These are phyloP conservation scores for Epichloe uncinata DNA, from an alignment of 2,329 filamentous ascomycete species.

Conservation along the genomic window DNA sequence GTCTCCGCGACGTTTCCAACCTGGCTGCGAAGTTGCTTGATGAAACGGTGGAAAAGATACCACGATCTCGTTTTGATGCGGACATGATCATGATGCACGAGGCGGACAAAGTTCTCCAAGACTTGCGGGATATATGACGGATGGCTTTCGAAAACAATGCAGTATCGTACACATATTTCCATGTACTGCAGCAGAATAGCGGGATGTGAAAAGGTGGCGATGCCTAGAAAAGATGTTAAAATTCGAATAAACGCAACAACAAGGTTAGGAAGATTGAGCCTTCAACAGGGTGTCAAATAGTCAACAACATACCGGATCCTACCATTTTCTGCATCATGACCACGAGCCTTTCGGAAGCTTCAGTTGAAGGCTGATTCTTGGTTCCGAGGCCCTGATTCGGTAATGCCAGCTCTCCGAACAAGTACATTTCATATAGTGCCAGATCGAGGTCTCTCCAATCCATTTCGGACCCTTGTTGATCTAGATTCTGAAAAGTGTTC, in stretches of 20 bases:
- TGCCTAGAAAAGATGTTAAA: constrained; percentile 36
- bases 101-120: constrained; percentile 78
- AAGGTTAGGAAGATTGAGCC: background rate
- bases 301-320: constrained; percentile 55
- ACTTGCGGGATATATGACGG: constrained; percentile 70
- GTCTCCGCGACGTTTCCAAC: constrained; percentile 84
- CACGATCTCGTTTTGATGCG: constrained; percentile 85
- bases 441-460: constrained; percentile 94
- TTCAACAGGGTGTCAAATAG: background rate
- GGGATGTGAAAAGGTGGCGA: constrained; percentile 76
- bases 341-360: constrained; percentile 68
- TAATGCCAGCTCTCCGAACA: constrained; percentile 90
- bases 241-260: background rate
- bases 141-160: constrained; percentile 80
- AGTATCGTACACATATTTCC: constrained; percentile 95
- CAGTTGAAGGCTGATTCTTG: constrained; percentile 69
- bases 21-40: constrained; percentile 72
- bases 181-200: constrained; percentile 93
- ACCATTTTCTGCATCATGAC: constrained; percentile 96
- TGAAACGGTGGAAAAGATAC: constrained; percentile 91
- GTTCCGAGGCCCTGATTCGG: constrained; percentile 74
- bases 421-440: constrained; percentile 85
- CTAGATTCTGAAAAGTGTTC: constrained; percentile 70
- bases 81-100: constrained; percentile 78
- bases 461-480: constrained; percentile 58